Evolutionary conservation across 1,139 yeast genomes (phyloP).

Genomic region (Scheffersomyces quercinus): DNA sequence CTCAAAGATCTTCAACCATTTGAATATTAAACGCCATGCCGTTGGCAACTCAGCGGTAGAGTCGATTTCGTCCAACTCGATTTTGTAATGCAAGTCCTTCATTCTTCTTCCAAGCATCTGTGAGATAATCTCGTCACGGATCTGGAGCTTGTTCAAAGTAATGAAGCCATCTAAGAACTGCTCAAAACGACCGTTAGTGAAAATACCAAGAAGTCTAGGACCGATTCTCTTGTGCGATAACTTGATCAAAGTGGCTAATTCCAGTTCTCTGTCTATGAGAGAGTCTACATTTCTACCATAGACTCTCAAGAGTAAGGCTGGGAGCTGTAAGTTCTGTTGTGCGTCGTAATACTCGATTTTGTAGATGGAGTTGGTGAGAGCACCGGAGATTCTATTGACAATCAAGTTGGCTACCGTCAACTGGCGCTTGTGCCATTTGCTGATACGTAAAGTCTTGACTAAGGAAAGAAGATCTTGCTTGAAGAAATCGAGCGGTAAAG

Average conservation of each 20-base stretch:
- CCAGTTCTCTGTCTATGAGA: slow-evolving; percentile 83
- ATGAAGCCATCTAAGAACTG: slow-evolving; percentile 83
- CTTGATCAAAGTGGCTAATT: slow-evolving; percentile 69
- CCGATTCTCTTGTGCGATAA: slow-evolving; percentile 81
- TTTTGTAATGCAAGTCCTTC: slow-evolving; percentile 88
- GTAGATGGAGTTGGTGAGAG: slow-evolving; percentile 88
- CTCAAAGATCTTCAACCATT: slow-evolving; percentile 69
- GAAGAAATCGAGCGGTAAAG: slow-evolving; percentile 80
- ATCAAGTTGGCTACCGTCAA: slow-evolving; percentile 48
- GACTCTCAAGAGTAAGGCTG: slow-evolving; percentile 65
- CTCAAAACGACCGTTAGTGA: slow-evolving; percentile 88
- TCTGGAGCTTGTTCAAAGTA: slow-evolving; percentile 70
- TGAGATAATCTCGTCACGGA: slow-evolving; percentile 73
- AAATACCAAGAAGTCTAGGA: slow-evolving; percentile 84
- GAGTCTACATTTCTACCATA: slow-evolving; percentile 91
- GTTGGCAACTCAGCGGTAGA: slow-evolving; percentile 43
- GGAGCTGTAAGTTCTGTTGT: slow-evolving; percentile 30
- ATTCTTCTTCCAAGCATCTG: slow-evolving; percentile 92
- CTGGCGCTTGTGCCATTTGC: slow-evolving; percentile 70
- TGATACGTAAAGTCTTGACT: slow-evolving; percentile 61
- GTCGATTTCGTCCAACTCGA: slow-evolving; percentile 59
- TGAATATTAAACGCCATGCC: slow-evolving; percentile 67
- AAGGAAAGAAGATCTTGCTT: slow-evolving; percentile 76
- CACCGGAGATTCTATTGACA: slow-evolving; percentile 75
- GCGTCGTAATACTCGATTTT: slow-evolving; percentile 51